A percentile compares a stretch with the other conserved stretches of the same genome.
phyloP scores from a whole-genome alignment of 2,329 filamentous ascomycete genomes.

The Xylariaceae sp. region DNA sequence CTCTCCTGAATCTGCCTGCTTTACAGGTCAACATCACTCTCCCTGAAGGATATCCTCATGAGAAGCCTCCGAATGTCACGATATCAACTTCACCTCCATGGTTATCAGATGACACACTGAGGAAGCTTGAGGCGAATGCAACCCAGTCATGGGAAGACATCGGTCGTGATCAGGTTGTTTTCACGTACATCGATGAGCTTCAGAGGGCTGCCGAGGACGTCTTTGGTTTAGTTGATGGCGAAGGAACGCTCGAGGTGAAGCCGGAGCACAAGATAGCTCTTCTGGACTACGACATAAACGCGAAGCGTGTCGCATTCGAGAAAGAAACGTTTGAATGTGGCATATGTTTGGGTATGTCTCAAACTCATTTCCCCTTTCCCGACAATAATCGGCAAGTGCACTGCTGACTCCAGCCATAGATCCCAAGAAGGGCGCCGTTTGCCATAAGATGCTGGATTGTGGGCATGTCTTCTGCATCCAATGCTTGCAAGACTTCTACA shows the following conservation, averaged over 20 bases:
- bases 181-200: slow-evolving; percentile 58
- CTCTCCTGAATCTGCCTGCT: slow-evolving; percentile 54
- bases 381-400: background rate
- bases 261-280: slow-evolving; percentile 62
- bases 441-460: slow-evolving; percentile 78
- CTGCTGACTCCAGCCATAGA: slow-evolving; percentile 44
- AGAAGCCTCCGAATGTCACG: slow-evolving; percentile 44
- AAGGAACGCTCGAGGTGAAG: slow-evolving; percentile 47
- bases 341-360: slow-evolving; percentile 63
- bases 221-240: slow-evolving; percentile 51
- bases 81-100: slow-evolving; percentile 54
- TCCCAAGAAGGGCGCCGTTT: slow-evolving; percentile 78
- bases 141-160: slow-evolving; percentile 56
- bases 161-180: slow-evolving; percentile 55
- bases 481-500: slow-evolving; percentile 90
- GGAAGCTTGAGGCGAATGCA: slow-evolving; percentile 46
- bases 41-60: slow-evolving; percentile 53
- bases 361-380: background rate
- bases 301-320: slow-evolving; percentile 70
- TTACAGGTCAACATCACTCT: slow-evolving; percentile 49
- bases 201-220: slow-evolving; percentile 54
- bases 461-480: slow-evolving; percentile 83
- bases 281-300: slow-evolving; percentile 71
- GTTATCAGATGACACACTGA: slow-evolving; percentile 47
- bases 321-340: slow-evolving; percentile 82